A percentile compares a stretch with the other conserved stretches of the same genome.
Conservation (phyloP, 345 rosid genomes). For the Reutealis trisperma region DNA sequence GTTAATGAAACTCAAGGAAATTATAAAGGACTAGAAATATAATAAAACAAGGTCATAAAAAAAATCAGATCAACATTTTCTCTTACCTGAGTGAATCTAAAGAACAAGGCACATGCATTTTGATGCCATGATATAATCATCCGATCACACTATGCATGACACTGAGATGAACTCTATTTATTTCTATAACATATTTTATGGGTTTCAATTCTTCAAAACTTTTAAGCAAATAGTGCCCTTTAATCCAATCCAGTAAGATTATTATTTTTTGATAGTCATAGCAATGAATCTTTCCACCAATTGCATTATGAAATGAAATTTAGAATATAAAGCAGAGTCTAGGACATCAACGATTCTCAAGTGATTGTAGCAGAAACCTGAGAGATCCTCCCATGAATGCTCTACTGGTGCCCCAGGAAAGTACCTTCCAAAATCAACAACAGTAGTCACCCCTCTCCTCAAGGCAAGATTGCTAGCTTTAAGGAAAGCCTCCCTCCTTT, state of each 20-base stretch:
- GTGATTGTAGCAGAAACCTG: slow-evolving; percentile 51
- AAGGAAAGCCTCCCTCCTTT: slow-evolving; percentile 78
- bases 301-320: neutral
- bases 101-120: neutral
- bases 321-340: neutral
- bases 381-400: slow-evolving; percentile 78
- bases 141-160: neutral
- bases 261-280: neutral
- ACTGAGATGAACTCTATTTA: neutral
- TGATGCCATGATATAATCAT: neutral
- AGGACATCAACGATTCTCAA: slow-evolving; percentile 13
- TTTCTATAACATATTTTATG: neutral
- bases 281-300: neutral
- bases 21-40: neutral
- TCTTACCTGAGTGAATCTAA: neutral
- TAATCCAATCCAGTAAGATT: neutral
- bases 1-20: neutral
- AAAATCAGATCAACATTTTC: neutral
- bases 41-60: neutral
- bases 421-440: slow-evolving; percentile 84
- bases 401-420: slow-evolving; percentile 66
- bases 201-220: neutral
- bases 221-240: neutral
- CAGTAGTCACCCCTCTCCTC: slow-evolving; percentile 81
- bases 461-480: slow-evolving; percentile 76